Base-by-base conservation (phyloP, 2,329 filamentous ascomycete genomes). In the Diaporthe aspalathi region DNA sequence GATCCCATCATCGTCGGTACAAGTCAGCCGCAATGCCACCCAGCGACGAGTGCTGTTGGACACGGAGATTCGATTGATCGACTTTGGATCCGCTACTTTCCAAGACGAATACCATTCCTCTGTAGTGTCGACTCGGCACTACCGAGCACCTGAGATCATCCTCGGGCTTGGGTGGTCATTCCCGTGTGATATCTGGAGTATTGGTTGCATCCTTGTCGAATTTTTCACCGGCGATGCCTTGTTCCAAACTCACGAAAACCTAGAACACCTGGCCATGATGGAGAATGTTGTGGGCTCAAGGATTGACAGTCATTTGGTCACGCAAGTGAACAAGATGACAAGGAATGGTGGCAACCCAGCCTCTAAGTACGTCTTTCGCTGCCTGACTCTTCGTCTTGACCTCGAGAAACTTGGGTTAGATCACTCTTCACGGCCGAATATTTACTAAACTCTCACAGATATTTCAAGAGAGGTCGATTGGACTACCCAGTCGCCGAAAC, bases 201-300 rank as follows among this genome's bases (percentile, higher is more conserved):
- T 93, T 40, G 91, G 91, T 4, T 93, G 91, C 75, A 92, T 93
- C 73, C 83, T 93, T 17, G 90, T 93, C 20, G 91, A 93, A 74
- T 92, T 93, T 78, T 93, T 90, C 73, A 93, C 91, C 0, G 91
- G 91, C 6, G 91, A 92, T 76, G 91, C 91, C 22, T 81, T 93
- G 2, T 93, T 93, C 79, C 91, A 93, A 78, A 93, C 91, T 1
- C 91, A 93, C 75, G 91, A 93, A 75, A 93, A 93, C 73, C 83
- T 92, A 29, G 91, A 93, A 79, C 91, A 93, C 77, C 81, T 93
- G 66, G 91, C 91, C n/a, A 93, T 93, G 91, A 93, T 93, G 90
- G 90, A 92, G 76, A 89, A 88, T 43, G 90, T 92, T 9, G 89
- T 90, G 68, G 89, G 88, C 65, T 81, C 81, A 27, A 84, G 86